Evolutionary conservation across 768 basidiomycete genomes (phyloP), one percentile per base, ranked within the genome.

Genomic region (Lactarius indigo): DNA sequence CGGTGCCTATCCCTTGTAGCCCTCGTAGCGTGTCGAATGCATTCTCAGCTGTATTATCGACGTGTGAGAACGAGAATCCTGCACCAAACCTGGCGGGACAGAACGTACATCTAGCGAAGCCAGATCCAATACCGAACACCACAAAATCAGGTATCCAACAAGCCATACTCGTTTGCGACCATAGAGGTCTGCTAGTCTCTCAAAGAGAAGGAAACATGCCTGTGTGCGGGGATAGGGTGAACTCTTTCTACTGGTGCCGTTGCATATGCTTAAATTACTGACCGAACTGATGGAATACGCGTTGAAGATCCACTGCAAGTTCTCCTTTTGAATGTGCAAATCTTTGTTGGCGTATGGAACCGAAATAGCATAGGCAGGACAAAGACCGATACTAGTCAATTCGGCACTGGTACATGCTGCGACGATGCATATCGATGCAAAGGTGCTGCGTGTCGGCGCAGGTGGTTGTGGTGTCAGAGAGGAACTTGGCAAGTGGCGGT

Each of bases 121-220:
- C 87, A 70, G 87, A 85, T 3, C 79, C 88, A 0, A 96, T 72
- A 0, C 87, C 84, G 67, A 89, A 88, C 0, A 80, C 78, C 9
- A 80, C 44, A 88, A 81, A 64, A 82, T 77, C 5, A 77, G 8
- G 33, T 85, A 84, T 2, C 94, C 94, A 3, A 79, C 12, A 7
- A 89, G 63, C 74, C 92, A 96, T 0, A 80, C 80, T 37, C 78
- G 81, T 71, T 90, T 92, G 33, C 91, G 82, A 2, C 94, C 92
- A 68, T 89, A 87, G 2, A 91, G 76, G 74, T 94, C 93, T 2
- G 92, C 91, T 1, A 94, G 75, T n/a, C 91, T 81, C 0, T 93
- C 93, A 28, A 85, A 86, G 18, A 94, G 80, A 3, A 94, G 82
- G 13, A 94, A 78, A 71, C 92, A 94, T 12, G 88, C 91, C 91